Percentiles rank a stretch among this genome's conserved stretches.
These are phyloP conservation scores for Pythium utonaiense DNA, from an alignment of 352 stramenopile species.

Conservation along the genomic window DNA sequence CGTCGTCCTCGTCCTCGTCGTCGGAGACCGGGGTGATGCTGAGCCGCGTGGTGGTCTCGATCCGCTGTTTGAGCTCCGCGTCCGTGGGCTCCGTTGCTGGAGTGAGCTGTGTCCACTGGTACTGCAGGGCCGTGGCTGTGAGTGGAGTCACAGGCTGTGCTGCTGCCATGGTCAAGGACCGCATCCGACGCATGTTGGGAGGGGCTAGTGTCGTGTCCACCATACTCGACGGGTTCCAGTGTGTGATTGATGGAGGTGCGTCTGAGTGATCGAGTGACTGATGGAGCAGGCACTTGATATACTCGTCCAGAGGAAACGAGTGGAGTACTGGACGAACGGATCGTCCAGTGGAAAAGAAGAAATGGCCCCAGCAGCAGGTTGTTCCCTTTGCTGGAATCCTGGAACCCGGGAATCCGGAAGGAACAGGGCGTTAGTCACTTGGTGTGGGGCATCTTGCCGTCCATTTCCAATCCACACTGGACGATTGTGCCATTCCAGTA, in stretches of 20 bases:
- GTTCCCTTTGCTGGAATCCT: constrained; percentile 4
- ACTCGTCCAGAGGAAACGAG: constrained; percentile 3
- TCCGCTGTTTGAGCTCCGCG: constrained; percentile 24
- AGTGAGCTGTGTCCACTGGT: constrained; percentile 24
- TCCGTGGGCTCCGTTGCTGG: constrained; percentile 10
- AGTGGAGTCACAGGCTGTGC: constrained; percentile 20
- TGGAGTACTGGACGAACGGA: constrained; percentile 16
- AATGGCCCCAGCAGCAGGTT: constrained; percentile 7
- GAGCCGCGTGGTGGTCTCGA: constrained; percentile 9
- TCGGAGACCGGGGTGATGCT: constrained; percentile 18
- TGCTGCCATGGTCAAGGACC: neutral
- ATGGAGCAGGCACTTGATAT: neutral
- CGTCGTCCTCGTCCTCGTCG: constrained; percentile 4
- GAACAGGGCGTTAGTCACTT: constrained; percentile 16
- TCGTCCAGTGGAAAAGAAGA: constrained; percentile 23
- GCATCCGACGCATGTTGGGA: constrained; percentile 6
- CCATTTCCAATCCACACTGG: constrained; percentile 11
- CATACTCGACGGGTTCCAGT: neutral
- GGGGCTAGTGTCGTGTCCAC: neutral
- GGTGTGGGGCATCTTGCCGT: constrained; percentile 19
- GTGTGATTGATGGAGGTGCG: neutral
- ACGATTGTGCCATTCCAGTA: constrained; percentile 12
- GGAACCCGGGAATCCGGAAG: neutral
- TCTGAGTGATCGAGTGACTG: neutral
- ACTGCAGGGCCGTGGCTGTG: constrained; percentile 23